Conservation (phyloP, 1,139 yeast species). For the Pichiaceae sp. region DNA sequence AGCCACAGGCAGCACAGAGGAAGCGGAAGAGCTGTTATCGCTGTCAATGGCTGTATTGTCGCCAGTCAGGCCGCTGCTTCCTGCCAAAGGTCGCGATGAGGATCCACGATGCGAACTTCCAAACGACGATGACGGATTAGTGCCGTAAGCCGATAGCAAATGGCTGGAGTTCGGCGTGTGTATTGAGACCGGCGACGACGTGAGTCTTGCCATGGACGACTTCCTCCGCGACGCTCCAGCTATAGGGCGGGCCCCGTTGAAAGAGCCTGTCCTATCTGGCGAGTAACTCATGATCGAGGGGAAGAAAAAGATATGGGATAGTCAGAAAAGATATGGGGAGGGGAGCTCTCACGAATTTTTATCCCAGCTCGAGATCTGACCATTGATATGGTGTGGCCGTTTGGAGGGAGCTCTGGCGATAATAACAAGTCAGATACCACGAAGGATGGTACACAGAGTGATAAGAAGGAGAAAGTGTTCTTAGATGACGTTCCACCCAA, state of each 20-base stretch:
- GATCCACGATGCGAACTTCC: slow-evolving; percentile 2
- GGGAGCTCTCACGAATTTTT: too few relatives aligned
- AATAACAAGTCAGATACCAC: slow-evolving; percentile 1
- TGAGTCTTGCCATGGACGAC: slow-evolving; percentile 21
- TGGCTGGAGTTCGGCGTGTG: slow-evolving; percentile 10
- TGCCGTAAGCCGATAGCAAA: slow-evolving; percentile 2
- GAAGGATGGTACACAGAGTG: neutral
- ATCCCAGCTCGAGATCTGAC: too few relatives aligned
- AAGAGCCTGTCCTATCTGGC: neutral
- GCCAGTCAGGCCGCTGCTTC: too few relatives aligned
- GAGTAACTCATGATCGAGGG: neutral
- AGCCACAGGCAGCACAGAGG: slow-evolving; percentile 3
- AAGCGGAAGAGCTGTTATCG: too few relatives aligned
- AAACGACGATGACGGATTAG: slow-evolving; percentile 13
- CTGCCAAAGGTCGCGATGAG: neutral
- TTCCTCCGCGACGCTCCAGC: neutral
- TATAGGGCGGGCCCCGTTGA: neutral
- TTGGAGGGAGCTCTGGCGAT: slow-evolving; percentile 5
- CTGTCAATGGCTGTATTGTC: too few relatives aligned
- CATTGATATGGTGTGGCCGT: slow-evolving; percentile 20
- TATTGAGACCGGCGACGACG: slow-evolving; percentile 16
- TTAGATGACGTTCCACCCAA: slow-evolving; percentile 24
- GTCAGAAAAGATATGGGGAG: neutral
- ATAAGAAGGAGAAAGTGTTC: slow-evolving; percentile 9
- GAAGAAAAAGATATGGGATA: neutral